Percentiles rank a stretch among this genome's conserved stretches.
Evolutionary conservation across 176 grass and related monocot genomes (phyloP).

Genomic region (Eragrostis curvula): DNA sequence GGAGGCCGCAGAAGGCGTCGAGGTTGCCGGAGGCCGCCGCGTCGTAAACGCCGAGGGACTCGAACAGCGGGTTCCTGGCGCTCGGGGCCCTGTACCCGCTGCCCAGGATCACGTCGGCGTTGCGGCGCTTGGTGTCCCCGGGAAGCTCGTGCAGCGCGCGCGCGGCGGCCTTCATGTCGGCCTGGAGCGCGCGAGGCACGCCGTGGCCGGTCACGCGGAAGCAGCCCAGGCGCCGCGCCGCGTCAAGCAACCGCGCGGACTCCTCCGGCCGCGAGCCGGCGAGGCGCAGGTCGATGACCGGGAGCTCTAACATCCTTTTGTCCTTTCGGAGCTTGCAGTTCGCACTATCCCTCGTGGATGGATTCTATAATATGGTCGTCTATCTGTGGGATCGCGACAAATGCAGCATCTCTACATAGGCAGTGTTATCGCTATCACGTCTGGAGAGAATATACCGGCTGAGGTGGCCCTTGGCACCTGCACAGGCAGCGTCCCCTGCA

Average conservation of each 20-base stretch:
- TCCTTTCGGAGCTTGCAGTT: too few relatives aligned
- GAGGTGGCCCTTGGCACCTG: too few relatives aligned
- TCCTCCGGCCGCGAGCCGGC: slow-evolving; percentile 30
- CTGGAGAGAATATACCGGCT: too few relatives aligned
- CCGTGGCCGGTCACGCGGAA: slow-evolving; percentile 66
- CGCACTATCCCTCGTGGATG: too few relatives aligned
- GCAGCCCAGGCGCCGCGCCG: slow-evolving; percentile 54
- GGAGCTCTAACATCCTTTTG: slow-evolving; percentile 34
- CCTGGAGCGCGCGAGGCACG: slow-evolving; percentile 54
- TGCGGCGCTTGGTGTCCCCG: slow-evolving; percentile 68
- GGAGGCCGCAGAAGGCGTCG: slow-evolving; percentile 65
- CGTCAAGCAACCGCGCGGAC: slow-evolving; percentile 32
- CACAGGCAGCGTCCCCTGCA: too few relatives aligned
- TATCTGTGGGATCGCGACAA: too few relatives aligned
- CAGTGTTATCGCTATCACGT: too few relatives aligned
- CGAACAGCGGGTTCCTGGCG: slow-evolving; percentile 63
- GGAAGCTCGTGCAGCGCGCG: slow-evolving; percentile 73
- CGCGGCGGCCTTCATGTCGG: slow-evolving; percentile 70
- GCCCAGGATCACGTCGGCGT: slow-evolving; percentile 54
- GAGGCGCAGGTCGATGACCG: slow-evolving; percentile 49
- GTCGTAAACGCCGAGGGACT: slow-evolving; percentile 68
- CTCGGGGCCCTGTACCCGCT: slow-evolving; percentile 66
- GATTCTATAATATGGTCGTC: too few relatives aligned
- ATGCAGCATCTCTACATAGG: too few relatives aligned
- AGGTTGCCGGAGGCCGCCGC: slow-evolving; percentile 49